Evolutionary conservation across 495 filamentous ascomycete genomes (phyloP).

Genomic region (Tuber borchii): DNA sequence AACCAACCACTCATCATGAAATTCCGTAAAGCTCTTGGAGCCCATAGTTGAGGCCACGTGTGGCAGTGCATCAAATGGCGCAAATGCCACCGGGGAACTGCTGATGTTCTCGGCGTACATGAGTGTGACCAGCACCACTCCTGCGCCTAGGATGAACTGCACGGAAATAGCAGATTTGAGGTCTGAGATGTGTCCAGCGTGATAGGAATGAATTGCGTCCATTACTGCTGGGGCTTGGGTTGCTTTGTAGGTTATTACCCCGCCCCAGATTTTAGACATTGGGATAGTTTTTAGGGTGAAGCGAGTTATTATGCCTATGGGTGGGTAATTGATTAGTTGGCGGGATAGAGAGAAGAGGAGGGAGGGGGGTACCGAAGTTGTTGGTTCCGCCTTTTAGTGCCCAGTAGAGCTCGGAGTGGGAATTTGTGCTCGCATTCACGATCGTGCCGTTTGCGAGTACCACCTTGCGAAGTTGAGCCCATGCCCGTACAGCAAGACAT

Average conservation of each 20-base stretch:
- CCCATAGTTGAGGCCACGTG: background rate
- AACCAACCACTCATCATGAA: background rate
- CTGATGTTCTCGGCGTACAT: slow-evolving; percentile 33
- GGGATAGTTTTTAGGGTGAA: slow-evolving; percentile 46
- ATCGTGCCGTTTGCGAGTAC: slow-evolving; percentile 49
- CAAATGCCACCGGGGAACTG: slow-evolving; percentile 8
- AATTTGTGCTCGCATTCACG: slow-evolving; percentile 45
- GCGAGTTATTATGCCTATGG: slow-evolving; percentile 52
- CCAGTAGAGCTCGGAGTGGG: slow-evolving; percentile 51
- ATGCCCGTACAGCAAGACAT: background rate
- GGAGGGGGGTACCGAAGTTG: slow-evolving; percentile 48
- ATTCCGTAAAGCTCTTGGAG: background rate
- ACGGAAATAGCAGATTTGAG: slow-evolving; percentile 14
- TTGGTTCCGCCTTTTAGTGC: slow-evolving; percentile 53
- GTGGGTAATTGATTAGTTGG: background rate
- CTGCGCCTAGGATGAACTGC: slow-evolving; percentile 14
- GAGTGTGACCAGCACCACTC: slow-evolving; percentile 20
- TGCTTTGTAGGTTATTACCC: slow-evolving; percentile 43
- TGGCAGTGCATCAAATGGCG: background rate
- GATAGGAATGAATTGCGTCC: slow-evolving; percentile 36
- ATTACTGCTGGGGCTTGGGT: slow-evolving; percentile 42
- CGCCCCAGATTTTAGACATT: slow-evolving; percentile 46
- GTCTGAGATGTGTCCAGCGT: slow-evolving; percentile 9
- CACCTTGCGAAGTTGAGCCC: slow-evolving; percentile 43
- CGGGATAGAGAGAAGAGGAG: background rate